Evolutionary conservation across 2,329 filamentous ascomycete species (phyloP), one percentile per base, ranked within the genome.

Genomic region (Colletotrichum viniferum): DNA sequence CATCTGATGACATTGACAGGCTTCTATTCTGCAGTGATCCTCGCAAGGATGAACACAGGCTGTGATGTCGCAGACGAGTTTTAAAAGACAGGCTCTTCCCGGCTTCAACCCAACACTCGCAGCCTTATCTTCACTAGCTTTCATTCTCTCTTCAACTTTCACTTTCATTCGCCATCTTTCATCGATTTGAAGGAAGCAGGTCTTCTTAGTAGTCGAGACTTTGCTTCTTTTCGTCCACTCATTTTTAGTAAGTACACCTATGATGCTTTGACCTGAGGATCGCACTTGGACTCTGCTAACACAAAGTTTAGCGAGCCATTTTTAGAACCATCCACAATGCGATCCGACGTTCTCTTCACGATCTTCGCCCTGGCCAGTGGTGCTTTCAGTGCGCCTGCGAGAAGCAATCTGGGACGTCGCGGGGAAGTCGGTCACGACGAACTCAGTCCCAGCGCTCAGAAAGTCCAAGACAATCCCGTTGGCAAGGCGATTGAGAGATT

Each of bases 401-500:
- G 30, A n/a, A 43, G 6, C 7, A 9, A 36, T 6, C 9, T 72
- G 7, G 43, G 48, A 5, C 38, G 38, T 4, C 72, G 69, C 9
- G 56, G 7, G 7, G 32, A 10, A 18, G 69, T 74, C 3, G n/a
- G 24, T 2, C 72, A 74, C 26, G 69, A 62, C 6, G 18, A 55
- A 2, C 69, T 74, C 21, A 74, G 30, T 7, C 72, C 72, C 4
- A 28, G 14, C 12, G 6, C 62, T 0, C 18, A 67, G 5, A 67
- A 12, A 18, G 72, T 74, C 9, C 62, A 58, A 28, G 24, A 67
- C 9, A 74, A 72, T 14, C n/a, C 24, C 12, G 32, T 48, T 14
- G 68, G 72, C 36, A 26, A n/a, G 26, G 52, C 67, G 10, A 75
- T 75, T 16, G 63, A 34, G n/a, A 55, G 63, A 18, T 75, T 73